Evolutionary conservation across 495 filamentous ascomycete genomes (phyloP), one percentile per base, ranked within the genome.

Genomic region (Mycothermus thermophilus): DNA sequence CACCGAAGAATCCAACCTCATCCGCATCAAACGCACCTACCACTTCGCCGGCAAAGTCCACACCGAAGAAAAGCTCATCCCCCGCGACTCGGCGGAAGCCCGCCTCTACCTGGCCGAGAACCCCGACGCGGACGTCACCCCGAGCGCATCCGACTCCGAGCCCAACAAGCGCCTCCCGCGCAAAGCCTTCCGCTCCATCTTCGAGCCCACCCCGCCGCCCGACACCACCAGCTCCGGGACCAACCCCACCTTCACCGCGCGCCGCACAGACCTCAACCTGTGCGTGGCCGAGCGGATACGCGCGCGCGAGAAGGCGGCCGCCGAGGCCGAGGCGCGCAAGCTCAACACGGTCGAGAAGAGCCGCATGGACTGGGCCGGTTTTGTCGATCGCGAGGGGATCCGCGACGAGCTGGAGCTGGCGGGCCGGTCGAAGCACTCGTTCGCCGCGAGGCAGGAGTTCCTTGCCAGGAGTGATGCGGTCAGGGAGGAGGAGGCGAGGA

Each of bases 261-360:
- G 54, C 23, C 66, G 72, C 16, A 56, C 53, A 3, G 66, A 74
- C 38, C 52, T 74, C 11, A 63, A 69, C 32, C 54, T 74, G 20
- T 61, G 64, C 36, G 54, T 67, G 46, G 35, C 51, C 11, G 48
- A 51, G 30, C 50, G 61, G 27, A 27, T 66, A 18, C 42, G 51
- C 31, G 43, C 58, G 13, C 54, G 62, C 14, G 64, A 67, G 42
- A 48, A 48, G n/a, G 44, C 46, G 19, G n/a, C n/a, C n/a, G n/a
- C n/a, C n/a, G n/a, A n/a, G n/a, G 64, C 66, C 4, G 69, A 69
- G 37, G 79, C 80, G 30, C 75, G 79, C 51, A 95, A 95, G 51
- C 70, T 96, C 50, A 96, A 93, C 53, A 93, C 87, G 1, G 79
- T 97, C 15, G 86, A 96, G 62, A 97, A 97, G 64, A 87, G 80